Conservation (phyloP, 345 rosid genomes). For the Salix udensis region DNA sequence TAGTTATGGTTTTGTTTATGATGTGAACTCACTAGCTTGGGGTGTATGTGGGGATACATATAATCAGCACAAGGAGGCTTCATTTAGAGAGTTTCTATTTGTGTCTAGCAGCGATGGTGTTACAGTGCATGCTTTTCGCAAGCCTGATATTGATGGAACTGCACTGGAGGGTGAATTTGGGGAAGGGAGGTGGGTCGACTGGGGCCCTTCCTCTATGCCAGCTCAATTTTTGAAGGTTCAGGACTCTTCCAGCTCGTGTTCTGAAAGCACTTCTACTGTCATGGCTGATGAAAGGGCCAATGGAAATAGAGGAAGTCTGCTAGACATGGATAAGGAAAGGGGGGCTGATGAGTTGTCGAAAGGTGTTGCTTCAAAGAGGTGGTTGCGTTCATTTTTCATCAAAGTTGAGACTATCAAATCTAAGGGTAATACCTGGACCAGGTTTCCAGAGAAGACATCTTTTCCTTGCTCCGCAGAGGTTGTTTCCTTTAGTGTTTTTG, state of each 20-base stretch:
- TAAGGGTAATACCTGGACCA: conserved; percentile 56
- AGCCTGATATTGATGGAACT: conserved; percentile 32
- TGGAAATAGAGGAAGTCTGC: conserved; percentile 21
- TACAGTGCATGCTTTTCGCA: conserved; percentile 79
- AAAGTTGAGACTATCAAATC: conserved; percentile 54
- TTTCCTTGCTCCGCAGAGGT: conserved; percentile 73
- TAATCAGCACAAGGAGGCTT: conserved; percentile 53
- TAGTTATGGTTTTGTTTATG: conserved; percentile 52
- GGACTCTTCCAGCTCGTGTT: conserved; percentile 26
- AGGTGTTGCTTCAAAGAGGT: conserved; percentile 51
- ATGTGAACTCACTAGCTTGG: conserved; percentile 86
- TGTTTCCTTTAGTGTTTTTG: conserved; percentile 73
- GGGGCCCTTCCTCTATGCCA: conserved; percentile 61
- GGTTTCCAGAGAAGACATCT: conserved; percentile 63
- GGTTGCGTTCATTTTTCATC: conserved; percentile 69
- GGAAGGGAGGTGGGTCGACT: conserved; percentile 83
- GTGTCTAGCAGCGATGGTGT: conserved; percentile 61
- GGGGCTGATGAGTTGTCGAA: conserved; percentile 30
- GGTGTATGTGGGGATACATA: conserved; percentile 75
- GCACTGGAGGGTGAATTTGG: conserved; percentile 38
- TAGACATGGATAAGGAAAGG: conserved; percentile 13
- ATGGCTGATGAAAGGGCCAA: conserved; percentile 17
- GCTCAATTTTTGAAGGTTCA: conserved; percentile 16
- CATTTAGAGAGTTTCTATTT: conserved; percentile 74
- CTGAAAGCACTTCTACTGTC: conserved; percentile 28